Base-by-base conservation (phyloP, 208 protist genomes). In the Trypanosoma brucei region DNA sequence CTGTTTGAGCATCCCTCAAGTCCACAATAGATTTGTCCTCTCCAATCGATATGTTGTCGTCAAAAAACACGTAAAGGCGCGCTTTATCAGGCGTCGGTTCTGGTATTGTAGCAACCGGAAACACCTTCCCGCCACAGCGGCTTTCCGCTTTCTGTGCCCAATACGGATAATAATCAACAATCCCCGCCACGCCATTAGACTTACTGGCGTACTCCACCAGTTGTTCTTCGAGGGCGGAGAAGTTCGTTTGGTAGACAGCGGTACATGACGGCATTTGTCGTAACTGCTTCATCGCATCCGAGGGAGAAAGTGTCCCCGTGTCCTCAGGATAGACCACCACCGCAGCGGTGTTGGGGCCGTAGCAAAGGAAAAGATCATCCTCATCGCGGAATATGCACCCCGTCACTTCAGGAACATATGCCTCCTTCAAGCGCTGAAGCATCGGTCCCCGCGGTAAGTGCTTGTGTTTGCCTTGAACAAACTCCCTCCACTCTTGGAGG, bases 11-110 rank as follows among this genome's bases (percentile, higher is more conserved):
- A 52, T 93, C 83, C 11, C 87, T 82, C 3, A 96, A 9, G 59
- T 96, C 90, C 1, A 96, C 86, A 60, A 96, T 96, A 31, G 90
- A 96, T 31, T 72, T 76, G 52, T 81, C 76, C n/a, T 92, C 78
- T 1, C 86, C 86, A 39, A 93, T 70, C 61, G 78, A 83, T 55
- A 96, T 94, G 62, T 96, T 96, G 64, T 96, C 90, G 57, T 96
- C 90, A 59, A 93, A 96, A 53, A 96, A 96, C 0, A 91, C 72
- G 54, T 83, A 76, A 71, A 84, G 91, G n/a, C 65, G 30, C 1
- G 67, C 55, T 3, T 71, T 70, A 0, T 73, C 62, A 60, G 58
- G 58, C 22, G 38, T 34, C 31, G 61, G 37, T 14, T 38, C n/a
- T 50, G 33, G 13, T 13, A 39, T 54, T 30, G 68, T 59, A 45